Conservation (phyloP, 2,329 filamentous ascomycete genomes). For the Boeremia exigua region DNA sequence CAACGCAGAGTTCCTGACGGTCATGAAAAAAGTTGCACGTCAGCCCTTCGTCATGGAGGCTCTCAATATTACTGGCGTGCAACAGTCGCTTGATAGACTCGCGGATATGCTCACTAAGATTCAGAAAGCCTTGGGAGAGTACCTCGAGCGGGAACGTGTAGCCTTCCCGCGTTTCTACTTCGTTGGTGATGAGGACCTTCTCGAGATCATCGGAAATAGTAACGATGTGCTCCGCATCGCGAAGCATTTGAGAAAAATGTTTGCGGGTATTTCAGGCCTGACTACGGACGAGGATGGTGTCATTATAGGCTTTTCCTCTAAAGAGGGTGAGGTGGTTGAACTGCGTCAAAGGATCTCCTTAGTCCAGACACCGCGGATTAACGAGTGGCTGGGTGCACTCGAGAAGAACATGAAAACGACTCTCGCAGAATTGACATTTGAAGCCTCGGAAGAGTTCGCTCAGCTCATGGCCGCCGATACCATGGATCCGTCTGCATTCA, state of each 20-base stretch:
- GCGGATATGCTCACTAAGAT: conserved; percentile 99
- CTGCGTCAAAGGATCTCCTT: conserved; percentile 92
- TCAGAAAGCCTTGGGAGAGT: conserved; percentile 97
- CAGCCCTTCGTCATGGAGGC: conserved; percentile 95
- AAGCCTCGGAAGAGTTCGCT: conserved; percentile 83
- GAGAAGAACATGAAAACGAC: conserved; percentile 94
- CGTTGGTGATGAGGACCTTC: conserved; percentile 94
- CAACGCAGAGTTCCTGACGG: conserved; percentile 97
- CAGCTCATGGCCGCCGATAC: conserved; percentile 75
- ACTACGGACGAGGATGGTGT: conserved; percentile 88
- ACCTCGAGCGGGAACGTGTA: conserved; percentile 95
- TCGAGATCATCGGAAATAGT: conserved; percentile 99
- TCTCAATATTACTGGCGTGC: conserved; percentile 91
- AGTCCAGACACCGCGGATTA: conserved; percentile 93
- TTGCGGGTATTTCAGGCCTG: conserved; percentile 90
- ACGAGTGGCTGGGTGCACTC: conserved; percentile 95
- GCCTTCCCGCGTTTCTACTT: conserved; percentile 99
- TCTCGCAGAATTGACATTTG: conserved; percentile 85
- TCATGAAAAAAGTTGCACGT: conserved; percentile 99
- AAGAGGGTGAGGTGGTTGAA: conserved; percentile 87
- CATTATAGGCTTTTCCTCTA: conserved; percentile 92
- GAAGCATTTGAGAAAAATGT: conserved; percentile 99
- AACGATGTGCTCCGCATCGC: conserved; percentile 95
- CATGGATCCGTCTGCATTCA: conserved; percentile 74
- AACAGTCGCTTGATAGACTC: conserved; percentile 92